Percentiles rank a stretch among this genome's conserved stretches.
Evolutionary conservation across 75 land plant species (phyloP).

Genomic region (Cupressus sempervirens): DNA sequence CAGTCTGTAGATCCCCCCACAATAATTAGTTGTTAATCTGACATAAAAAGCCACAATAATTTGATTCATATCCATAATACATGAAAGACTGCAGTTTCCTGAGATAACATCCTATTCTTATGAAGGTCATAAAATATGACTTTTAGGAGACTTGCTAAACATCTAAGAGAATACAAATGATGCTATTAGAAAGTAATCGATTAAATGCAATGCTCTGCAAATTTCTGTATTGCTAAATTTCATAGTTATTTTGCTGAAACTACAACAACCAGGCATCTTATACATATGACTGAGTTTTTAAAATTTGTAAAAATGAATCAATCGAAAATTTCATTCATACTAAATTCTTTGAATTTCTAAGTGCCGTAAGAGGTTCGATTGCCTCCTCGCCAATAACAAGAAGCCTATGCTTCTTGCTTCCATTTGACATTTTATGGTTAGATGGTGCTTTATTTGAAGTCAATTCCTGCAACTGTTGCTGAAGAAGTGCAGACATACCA

Average conservation of each 20-base stretch:
- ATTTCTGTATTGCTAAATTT: not conserved
- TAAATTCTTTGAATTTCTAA: conserved; percentile 24
- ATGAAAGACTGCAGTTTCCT: not conserved
- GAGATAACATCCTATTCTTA: not conserved
- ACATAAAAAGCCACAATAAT: not conserved
- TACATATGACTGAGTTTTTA: not conserved
- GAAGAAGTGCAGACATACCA: conserved; percentile 77
- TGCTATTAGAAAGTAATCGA: not conserved
- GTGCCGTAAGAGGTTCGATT: conserved; percentile 76
- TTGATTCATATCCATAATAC: no score
- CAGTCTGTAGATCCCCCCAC: no score
- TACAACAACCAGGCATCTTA: not conserved
- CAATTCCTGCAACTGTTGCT: conserved; percentile 63
- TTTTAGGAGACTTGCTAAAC: not conserved
- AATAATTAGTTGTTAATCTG: not conserved
- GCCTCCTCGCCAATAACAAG: conserved; percentile 85
- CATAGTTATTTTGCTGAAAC: not conserved
- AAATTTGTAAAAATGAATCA: not conserved
- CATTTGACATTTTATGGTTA: not conserved
- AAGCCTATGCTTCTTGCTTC: conserved; percentile 26
- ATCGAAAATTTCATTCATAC: not conserved
- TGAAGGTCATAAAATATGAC: not conserved
- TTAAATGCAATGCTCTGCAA: not conserved
- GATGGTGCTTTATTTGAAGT: conserved; percentile 26
- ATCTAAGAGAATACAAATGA: not conserved